Evolutionary conservation across 208 protist species (phyloP).

Genomic region (Leishmania guyanensis): DNA sequence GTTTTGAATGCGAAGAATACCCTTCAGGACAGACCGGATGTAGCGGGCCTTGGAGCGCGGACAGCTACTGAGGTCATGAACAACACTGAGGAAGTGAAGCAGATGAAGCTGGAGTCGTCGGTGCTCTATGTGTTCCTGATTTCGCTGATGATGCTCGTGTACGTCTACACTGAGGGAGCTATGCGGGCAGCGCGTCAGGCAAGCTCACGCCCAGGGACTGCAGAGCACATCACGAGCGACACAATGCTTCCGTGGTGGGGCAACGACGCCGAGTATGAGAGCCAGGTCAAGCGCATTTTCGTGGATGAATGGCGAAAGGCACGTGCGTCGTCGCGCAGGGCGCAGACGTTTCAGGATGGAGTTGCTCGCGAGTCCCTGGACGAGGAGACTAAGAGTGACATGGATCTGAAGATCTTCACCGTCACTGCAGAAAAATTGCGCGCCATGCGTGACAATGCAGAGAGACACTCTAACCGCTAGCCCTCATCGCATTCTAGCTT

Average conservation of each 20-base stretch:
- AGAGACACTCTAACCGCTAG: constrained; percentile 50
- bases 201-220: constrained; percentile 48
- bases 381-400: constrained; percentile 64
- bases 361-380: constrained; percentile 78
- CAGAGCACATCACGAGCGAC: constrained; percentile 73
- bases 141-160: constrained; percentile 53
- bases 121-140: constrained; percentile 65
- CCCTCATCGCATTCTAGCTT: neutral
- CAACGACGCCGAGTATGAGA: constrained; percentile 88
- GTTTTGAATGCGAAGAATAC: constrained; percentile 80
- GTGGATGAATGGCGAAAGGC: constrained; percentile 86
- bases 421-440: constrained; percentile 77
- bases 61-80: constrained; percentile 87
- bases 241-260: constrained; percentile 92
- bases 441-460: constrained; percentile 74
- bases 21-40: constrained; percentile 69
- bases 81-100: constrained; percentile 75
- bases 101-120: constrained; percentile 57
- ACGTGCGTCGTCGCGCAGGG: constrained; percentile 60
- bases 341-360: constrained; percentile 75
- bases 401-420: constrained; percentile 89
- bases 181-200: constrained; percentile 59
- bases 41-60: constrained; percentile 72
- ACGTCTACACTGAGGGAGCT: constrained; percentile 64
- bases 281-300: constrained; percentile 89